A percentile compares a stretch with the other conserved stretches of the same genome.
Conservation (phyloP, 2,329 filamentous ascomycete genomes). For the Diaporthe sp. region DNA sequence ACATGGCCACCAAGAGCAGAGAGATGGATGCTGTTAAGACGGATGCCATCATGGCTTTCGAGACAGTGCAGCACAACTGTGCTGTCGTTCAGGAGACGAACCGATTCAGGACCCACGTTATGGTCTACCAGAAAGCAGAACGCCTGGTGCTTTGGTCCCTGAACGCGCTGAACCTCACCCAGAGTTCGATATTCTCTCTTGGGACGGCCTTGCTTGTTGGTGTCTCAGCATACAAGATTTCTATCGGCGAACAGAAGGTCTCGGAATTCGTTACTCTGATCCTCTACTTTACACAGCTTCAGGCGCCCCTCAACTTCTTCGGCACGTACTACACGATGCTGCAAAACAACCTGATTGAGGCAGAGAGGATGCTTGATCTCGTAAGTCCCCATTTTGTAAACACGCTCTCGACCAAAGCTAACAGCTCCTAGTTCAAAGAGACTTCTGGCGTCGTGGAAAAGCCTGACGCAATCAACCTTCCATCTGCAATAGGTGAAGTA, state of each 20-base stretch:
- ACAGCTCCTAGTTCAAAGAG: slow-evolving; percentile 54
- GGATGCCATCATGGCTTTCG: slow-evolving; percentile 63
- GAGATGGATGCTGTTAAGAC: slow-evolving; percentile 66
- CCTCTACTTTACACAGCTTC: slow-evolving; percentile 72
- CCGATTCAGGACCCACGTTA: slow-evolving; percentile 68
- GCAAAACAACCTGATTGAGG: slow-evolving; percentile 61
- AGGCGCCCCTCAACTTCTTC: slow-evolving; percentile 74
- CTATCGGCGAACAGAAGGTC: slow-evolving; percentile 65
- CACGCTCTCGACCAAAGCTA: not conserved
- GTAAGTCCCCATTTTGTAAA: not conserved
- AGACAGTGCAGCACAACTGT: slow-evolving; percentile 76
- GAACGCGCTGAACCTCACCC: slow-evolving; percentile 72
- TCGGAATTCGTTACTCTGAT: slow-evolving; percentile 70
- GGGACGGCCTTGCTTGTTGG: slow-evolving; percentile 72
- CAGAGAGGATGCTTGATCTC: slow-evolving; percentile 60
- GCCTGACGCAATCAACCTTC: slow-evolving; percentile 53
- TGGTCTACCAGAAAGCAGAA: slow-evolving; percentile 70
- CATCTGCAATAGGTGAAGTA: slow-evolving; percentile 54
- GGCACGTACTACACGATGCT: slow-evolving; percentile 62
- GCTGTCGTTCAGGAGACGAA: slow-evolving; percentile 71
- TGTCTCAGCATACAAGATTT: slow-evolving; percentile 74
- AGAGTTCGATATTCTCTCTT: slow-evolving; percentile 74
- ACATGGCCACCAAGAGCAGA: slow-evolving; percentile 59
- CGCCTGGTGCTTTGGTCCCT: slow-evolving; percentile 69
- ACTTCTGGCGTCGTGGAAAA: slow-evolving; percentile 59